Base-by-base conservation (phyloP, 148 eudicot species). In the Rhododendron henanense region DNA sequence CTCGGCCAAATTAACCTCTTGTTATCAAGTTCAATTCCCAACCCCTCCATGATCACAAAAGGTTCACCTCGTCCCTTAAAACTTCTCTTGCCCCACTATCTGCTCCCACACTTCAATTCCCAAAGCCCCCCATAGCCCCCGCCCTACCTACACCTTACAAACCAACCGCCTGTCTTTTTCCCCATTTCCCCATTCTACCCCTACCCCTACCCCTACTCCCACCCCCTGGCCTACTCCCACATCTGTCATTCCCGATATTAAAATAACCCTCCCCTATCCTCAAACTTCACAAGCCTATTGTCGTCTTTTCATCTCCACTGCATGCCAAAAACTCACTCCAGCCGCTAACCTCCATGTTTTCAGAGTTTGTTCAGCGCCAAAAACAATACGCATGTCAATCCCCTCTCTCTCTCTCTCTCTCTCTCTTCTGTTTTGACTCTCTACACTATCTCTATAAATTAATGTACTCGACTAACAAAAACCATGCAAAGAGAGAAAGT, bases 311-410 rank as follows among this genome's bases (percentile, higher is more conserved):
- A 73, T n/a, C n/a, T 81, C 23, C 83, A 35, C 18, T 59, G 50
- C 75, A 71, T 81, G 39, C 48, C 53, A 55, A 55, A 53, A 10
- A 0, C 16, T 67, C 35, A 67, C 73, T 44, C 35, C 79, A 86
- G 93, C 94, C 93, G 94, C 93, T 93, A 90, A 84, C 88, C 86
- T 88, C 96, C 93, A 94, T 94, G 94, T 94, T 94, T 94, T 92
- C 94, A 92, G 94, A 92, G 93, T 90, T 87, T 67, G 76, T 88
- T 90, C 89, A 74, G 91, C 94, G 81, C 94, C 93, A 92, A 92
- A 91, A 92, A 90, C 92, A 80, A 93, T 90, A 93, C 95, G 94
- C 96, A 94, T 91, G 92, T 92, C 88, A 89, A 88, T 15, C 85
- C 82, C 37, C 82, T 48, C 9, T 48, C 25, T 11, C 89, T 87